Evolutionary conservation across 371 early-diverging fungal genomes (phyloP).

Genomic region (Mucor indicus): DNA sequence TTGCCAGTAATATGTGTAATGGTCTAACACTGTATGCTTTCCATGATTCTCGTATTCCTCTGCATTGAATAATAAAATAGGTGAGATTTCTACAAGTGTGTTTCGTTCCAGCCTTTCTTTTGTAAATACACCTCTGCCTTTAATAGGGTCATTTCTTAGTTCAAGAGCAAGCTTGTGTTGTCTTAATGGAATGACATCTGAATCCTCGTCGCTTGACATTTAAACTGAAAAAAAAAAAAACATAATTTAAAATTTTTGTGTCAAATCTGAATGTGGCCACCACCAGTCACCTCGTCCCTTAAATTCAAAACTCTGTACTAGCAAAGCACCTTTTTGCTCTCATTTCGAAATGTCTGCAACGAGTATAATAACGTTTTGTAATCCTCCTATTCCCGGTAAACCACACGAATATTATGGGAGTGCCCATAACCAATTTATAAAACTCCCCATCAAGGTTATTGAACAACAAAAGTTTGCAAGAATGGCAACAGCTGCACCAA

Average conservation of each 20-base stretch:
- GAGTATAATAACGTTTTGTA: no score
- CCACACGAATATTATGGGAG: slow-evolving; percentile 66
- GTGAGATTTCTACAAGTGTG: slow-evolving; percentile 60
- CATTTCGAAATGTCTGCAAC: no score
- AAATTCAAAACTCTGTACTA: no score
- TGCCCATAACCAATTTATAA: slow-evolving; percentile 53
- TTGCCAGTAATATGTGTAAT: slow-evolving; percentile 70
- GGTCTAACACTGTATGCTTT: slow-evolving; percentile 57
- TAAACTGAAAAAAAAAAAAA: no score
- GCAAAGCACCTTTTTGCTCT: no score
- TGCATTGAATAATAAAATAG: slow-evolving; percentile 53
- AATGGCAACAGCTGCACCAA: not conserved
- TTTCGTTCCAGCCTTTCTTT: slow-evolving; percentile 31
- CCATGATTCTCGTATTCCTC: slow-evolving; percentile 62
- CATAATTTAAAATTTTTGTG: no score
- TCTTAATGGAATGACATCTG: slow-evolving; percentile 13
- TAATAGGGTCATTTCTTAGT: slow-evolving; percentile 42
- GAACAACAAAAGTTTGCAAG: slow-evolving; percentile 1
- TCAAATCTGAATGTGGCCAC: no score
- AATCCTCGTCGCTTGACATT: slow-evolving; percentile 2
- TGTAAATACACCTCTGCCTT: slow-evolving; percentile 65
- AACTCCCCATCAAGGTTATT: slow-evolving; percentile 45
- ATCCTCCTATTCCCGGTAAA: slow-evolving; percentile 65
- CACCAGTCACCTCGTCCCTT: no score
- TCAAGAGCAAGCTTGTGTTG: slow-evolving; percentile 38